Base-by-base conservation (phyloP, 768 basidiomycete genomes). In the Mycena leptocephala region DNA sequence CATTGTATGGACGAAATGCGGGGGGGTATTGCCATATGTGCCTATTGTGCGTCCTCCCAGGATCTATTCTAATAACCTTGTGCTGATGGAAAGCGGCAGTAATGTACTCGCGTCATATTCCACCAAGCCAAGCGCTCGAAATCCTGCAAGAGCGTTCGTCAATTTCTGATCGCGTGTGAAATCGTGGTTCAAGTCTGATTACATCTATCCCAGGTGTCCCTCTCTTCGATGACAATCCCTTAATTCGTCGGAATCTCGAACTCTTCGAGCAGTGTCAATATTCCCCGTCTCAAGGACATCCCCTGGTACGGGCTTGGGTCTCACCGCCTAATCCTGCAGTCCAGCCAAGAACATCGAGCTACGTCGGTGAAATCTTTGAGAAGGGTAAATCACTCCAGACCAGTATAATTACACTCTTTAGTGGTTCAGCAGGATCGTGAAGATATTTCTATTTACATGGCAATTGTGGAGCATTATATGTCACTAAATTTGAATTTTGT, bases 1-100 rank as follows among this genome's bases (percentile, higher is more conserved):
- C 87, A 88, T 77, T 88, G 83, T 58, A 82, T 83, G 32, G 85
- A 83, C 48, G 88, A 89, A 70, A 76, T 83, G 30, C 82, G 84
- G 53, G 86, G 85, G 51, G 86, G 84, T 75, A 80, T 87, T 56
- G 81, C 83, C 48, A 81, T 79, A 41, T 88, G 86, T 39, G 87
- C 88, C 70, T 86, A 87, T 80, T 79, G 88, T 88, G 72, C 80
- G 86, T 77, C n/a, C 39, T 53, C 37, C 32, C 68, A 74, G 48
- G 20, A 48, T 46, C 2, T 30, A 69, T 35, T n/a, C n/a, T n/a
- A n/a, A n/a, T n/a, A n/a, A n/a, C n/a, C n/a, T n/a, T n/a, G n/a
- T n/a, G n/a, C n/a, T n/a, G n/a, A n/a, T n/a, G n/a, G n/a, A n/a
- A n/a, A 48, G 39, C 26, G 10, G 7, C 16, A 88, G 87, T 88